A percentile compares a stretch with the other conserved stretches of the same genome.
phyloP scores from a whole-genome alignment of 1,139 yeast species.

The Zygosaccharomyces pseudobailii region DNA sequence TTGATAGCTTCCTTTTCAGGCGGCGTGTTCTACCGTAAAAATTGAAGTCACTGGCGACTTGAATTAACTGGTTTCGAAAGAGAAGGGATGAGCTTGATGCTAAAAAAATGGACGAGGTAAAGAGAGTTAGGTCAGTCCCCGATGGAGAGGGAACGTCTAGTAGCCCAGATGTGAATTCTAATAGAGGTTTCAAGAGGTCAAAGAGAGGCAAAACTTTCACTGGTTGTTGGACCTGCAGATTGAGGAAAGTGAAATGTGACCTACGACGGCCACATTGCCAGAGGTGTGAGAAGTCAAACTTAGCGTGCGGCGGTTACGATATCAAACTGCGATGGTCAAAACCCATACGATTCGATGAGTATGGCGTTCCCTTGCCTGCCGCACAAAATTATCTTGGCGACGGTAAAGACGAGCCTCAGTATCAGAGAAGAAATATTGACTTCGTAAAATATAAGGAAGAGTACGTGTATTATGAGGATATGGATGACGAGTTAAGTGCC shows the following conservation, averaged over 20 bases:
- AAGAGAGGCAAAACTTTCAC: constrained; percentile 43
- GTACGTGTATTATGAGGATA: constrained; percentile 72
- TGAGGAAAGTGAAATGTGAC: constrained; percentile 58
- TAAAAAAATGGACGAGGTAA: not conserved
- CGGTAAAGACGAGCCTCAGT: constrained; percentile 24
- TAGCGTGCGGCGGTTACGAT: constrained; percentile 76
- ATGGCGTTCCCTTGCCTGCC: constrained; percentile 33
- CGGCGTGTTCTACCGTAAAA: not conserved
- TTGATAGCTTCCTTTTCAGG: constrained; percentile 3
- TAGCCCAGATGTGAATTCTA: not conserved
- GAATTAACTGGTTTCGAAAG: not conserved
- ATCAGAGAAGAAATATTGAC: constrained; percentile 63
- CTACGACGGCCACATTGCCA: constrained; percentile 48
- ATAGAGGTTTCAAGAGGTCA: constrained; percentile 1
- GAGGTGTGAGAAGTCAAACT: constrained; percentile 50
- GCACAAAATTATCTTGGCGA: constrained; percentile 21
- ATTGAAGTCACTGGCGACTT: constrained; percentile 1
- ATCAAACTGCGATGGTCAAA: constrained; percentile 75
- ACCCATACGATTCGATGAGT: constrained; percentile 46
- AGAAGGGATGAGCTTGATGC: not conserved
- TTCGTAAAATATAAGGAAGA: constrained; percentile 65
- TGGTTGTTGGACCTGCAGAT: constrained; percentile 63
- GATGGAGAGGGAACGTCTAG: not conserved
- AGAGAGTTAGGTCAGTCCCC: not conserved
- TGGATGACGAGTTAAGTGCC: constrained; percentile 66